These are phyloP conservation scores for Wallacemonas collosoma DNA, from an alignment of 208 protist genomes.

Conservation along the genomic window DNA sequence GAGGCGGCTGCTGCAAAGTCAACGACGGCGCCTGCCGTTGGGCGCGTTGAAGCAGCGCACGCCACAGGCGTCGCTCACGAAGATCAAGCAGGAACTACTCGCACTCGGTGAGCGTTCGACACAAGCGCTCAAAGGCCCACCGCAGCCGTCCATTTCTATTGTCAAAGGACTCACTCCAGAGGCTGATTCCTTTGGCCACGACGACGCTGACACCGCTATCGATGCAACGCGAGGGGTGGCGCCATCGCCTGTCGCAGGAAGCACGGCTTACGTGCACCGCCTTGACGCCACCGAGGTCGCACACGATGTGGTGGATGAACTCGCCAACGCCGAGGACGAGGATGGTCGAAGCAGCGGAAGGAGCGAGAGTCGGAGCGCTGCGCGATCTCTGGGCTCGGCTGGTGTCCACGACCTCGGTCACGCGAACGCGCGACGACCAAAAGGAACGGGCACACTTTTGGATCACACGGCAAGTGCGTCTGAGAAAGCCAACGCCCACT, in stretches of 20 bases:
- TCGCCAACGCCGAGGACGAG: background rate
- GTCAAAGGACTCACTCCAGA: background rate
- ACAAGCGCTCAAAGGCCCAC: conserved; percentile 2
- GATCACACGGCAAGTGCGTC: background rate
- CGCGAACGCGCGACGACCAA: background rate
- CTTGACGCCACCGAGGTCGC: conserved; percentile 4
- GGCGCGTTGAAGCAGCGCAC: conserved; percentile 13
- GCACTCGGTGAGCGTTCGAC: conserved; percentile 3
- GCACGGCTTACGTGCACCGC: conserved; percentile 3
- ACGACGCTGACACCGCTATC: background rate
- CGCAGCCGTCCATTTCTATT: conserved; percentile 2
- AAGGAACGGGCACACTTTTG: background rate
- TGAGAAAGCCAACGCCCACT: background rate
- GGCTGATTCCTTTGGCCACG: background rate
- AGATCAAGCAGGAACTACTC: conserved; percentile 15
- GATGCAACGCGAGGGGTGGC: conserved; percentile 18
- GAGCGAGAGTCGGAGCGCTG: background rate
- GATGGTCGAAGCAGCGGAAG: background rate
- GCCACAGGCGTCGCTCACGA: background rate
- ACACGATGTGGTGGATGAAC: background rate
- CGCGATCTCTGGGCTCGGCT: background rate
- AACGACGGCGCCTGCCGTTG: conserved; percentile 15
- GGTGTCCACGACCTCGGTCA: background rate
- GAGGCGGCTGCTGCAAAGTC: background rate
- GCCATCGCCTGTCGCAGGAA: background rate